A percentile compares a stretch with the other conserved stretches of the same genome.
Evolutionary conservation across 176 grass and related monocot species (phyloP).

Genomic region (Aegilops longissima): DNA sequence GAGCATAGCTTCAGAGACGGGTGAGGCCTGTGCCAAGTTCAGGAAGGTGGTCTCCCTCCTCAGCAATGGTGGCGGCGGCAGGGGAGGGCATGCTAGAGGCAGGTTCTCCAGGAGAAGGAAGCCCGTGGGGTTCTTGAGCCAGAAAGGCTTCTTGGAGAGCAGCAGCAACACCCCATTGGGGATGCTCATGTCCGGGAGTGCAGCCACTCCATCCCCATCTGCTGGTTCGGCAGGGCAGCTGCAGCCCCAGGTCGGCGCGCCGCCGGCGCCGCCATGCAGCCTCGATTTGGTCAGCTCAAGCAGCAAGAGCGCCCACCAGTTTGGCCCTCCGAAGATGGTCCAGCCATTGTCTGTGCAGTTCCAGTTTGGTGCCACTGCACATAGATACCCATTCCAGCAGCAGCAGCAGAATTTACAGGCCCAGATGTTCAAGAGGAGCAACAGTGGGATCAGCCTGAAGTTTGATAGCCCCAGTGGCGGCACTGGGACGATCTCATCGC

Average conservation of each 20-base stretch:
- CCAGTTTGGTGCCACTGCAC: slow-evolving; percentile 38
- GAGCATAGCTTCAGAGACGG: slow-evolving; percentile 56
- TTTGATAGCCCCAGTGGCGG: slow-evolving; percentile 53
- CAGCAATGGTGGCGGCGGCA: neutral
- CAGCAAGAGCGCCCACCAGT: slow-evolving; percentile 17
- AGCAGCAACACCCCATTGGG: neutral
- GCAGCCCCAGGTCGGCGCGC: slow-evolving; percentile 11
- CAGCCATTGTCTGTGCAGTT: slow-evolving; percentile 53
- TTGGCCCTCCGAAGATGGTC: slow-evolving; percentile 40
- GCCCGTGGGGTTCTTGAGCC: slow-evolving; percentile 31
- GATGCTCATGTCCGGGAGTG: slow-evolving; percentile 4
- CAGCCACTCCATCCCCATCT: slow-evolving; percentile 31
- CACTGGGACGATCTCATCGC: slow-evolving; percentile 49
- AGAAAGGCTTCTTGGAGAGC: slow-evolving; percentile 52
- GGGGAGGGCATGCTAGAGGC: slow-evolving; percentile 56
- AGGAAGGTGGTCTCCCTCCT: slow-evolving; percentile 74
- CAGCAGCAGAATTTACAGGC: slow-evolving; percentile 78
- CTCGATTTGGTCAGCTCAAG: slow-evolving; percentile 36
- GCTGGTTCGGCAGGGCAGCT: slow-evolving; percentile 38
- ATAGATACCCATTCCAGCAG: slow-evolving; percentile 61
- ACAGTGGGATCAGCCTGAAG: slow-evolving; percentile 63
- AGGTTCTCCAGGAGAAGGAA: slow-evolving; percentile 43
- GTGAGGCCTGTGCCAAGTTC: slow-evolving; percentile 68
- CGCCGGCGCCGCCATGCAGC: neutral
- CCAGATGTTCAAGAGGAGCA: slow-evolving; percentile 73